These are phyloP conservation scores for Trichosporon sp. DNA, from an alignment of 1,284 basidiomycete species.

Conservation along the genomic window DNA sequence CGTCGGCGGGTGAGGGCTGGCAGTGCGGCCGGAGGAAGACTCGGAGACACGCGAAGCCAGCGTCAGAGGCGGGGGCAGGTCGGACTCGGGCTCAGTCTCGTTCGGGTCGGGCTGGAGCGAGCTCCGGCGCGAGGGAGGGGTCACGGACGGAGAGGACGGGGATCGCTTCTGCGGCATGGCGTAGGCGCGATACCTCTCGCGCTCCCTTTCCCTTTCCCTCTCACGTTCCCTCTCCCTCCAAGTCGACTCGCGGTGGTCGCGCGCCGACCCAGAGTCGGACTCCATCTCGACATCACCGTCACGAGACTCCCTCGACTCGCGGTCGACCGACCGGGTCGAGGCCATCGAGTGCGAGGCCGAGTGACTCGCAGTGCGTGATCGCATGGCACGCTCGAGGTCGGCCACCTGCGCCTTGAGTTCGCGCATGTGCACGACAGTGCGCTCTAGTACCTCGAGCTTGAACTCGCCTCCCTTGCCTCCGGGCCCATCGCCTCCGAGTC, in stretches of 20 bases:
- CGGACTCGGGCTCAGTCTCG: constrained; percentile 48
- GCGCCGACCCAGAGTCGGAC: background rate
- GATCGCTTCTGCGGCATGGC: constrained; percentile 23
- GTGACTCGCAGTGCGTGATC: background rate
- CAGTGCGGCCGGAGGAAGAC: constrained; percentile 61
- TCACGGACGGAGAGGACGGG: constrained; percentile 42
- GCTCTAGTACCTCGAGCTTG: constrained; percentile 56
- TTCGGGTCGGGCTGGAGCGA: constrained; percentile 39
- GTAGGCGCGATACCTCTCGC: background rate
- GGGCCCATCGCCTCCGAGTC: constrained; percentile 44
- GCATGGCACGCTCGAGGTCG: constrained; percentile 36
- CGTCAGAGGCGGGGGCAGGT: constrained; percentile 45
- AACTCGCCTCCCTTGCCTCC: constrained; percentile 54
- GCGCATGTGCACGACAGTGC: constrained; percentile 55
- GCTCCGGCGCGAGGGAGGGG: constrained; percentile 28
- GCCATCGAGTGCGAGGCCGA: background rate
- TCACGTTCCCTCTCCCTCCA: background rate
- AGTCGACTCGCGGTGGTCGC: constrained; percentile 1
- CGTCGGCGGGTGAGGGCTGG: constrained; percentile 26
- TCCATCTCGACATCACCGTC: constrained; percentile 21
- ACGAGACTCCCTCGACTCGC: constrained; percentile 20
- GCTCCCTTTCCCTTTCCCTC: background rate
- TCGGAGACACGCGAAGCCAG: constrained; percentile 58
- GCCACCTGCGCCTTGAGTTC: constrained; percentile 43
- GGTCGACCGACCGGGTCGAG: constrained; percentile 17